Evolutionary conservation across 2,329 filamentous ascomycete species (phyloP).

Genomic region (Cladorrhinum sp.): DNA sequence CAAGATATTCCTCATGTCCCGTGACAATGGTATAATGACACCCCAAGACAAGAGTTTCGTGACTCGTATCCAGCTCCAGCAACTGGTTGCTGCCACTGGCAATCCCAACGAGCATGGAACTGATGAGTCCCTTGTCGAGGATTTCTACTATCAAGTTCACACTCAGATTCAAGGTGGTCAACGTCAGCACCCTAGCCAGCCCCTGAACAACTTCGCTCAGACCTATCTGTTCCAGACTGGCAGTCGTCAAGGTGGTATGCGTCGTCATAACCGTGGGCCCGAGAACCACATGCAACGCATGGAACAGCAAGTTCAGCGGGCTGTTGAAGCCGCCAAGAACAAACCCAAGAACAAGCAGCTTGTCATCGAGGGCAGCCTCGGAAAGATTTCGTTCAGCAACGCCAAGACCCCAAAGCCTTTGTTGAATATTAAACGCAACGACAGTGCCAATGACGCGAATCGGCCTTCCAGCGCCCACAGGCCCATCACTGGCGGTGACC

Average conservation of each 20-base stretch:
- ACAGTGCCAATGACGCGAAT: constrained; percentile 59
- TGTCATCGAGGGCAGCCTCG: constrained; percentile 91
- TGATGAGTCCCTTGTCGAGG: constrained; percentile 80
- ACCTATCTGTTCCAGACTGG: constrained; percentile 97
- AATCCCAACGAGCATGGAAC: constrained; percentile 76
- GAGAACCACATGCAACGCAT: constrained; percentile 98
- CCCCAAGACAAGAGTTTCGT: constrained; percentile 99
- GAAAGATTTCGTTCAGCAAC: constrained; percentile 99
- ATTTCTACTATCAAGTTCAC: constrained; percentile 98
- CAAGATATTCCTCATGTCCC: constrained; percentile 91
- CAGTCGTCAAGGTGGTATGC: constrained; percentile 69
- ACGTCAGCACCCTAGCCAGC: constrained; percentile 87
- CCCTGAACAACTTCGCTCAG: constrained; percentile 92
- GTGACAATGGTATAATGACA: constrained; percentile 97
- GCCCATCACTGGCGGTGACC: constrained; percentile 58
- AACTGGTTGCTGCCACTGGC: constrained; percentile 88
- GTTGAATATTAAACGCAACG: constrained; percentile 88
- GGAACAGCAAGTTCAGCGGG: constrained; percentile 97
- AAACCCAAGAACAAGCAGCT: constrained; percentile 97
- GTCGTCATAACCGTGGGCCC: constrained; percentile 75
- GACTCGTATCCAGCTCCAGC: constrained; percentile 93
- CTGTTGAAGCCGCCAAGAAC: constrained; percentile 94
- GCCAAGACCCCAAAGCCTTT: constrained; percentile 94
- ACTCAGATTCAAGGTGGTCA: constrained; percentile 89
- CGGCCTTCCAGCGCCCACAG: constrained; percentile 50